Conservation (phyloP, 208 protist genomes). For the Wallacemonas collosoma region DNA sequence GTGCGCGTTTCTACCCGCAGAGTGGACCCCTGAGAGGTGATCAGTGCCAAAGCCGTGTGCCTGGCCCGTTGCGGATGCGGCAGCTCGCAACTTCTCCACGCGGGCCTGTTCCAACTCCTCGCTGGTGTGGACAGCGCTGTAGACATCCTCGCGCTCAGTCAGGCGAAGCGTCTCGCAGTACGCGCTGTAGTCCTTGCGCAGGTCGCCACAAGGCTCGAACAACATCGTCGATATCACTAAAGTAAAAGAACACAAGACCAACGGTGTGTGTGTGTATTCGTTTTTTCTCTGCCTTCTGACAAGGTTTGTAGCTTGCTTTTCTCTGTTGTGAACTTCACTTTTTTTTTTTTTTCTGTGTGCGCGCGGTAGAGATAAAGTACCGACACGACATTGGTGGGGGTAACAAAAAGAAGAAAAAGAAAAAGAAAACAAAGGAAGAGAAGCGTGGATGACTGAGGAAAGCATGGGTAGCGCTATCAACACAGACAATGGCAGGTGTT, state of each 20-base stretch:
- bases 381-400: background rate
- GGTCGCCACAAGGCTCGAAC: constrained; percentile 86
- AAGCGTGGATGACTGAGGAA: background rate
- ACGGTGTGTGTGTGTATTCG: background rate
- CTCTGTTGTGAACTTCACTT: no score
- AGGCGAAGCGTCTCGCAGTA: constrained; percentile 83
- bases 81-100: background rate
- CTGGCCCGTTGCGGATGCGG: background rate
- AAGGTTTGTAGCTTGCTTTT: no score
- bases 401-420: background rate
- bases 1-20: no score
- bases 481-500: constrained; percentile 16
- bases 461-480: constrained; percentile 1
- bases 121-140: constrained; percentile 55
- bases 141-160: constrained; percentile 86
- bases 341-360: no score
- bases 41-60: background rate
- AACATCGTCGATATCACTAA: constrained; percentile 41
- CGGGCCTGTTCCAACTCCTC: constrained; percentile 20
- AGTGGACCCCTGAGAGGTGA: no score
- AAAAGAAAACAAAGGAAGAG: constrained; percentile 8
- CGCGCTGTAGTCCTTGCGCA: constrained; percentile 85
- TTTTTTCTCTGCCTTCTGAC: no score
- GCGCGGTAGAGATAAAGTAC: no score
- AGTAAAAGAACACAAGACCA: constrained; percentile 13